phyloP scores from a whole-genome alignment of 1,284 basidiomycete genomes.

The Chondrostereum purpureum region DNA sequence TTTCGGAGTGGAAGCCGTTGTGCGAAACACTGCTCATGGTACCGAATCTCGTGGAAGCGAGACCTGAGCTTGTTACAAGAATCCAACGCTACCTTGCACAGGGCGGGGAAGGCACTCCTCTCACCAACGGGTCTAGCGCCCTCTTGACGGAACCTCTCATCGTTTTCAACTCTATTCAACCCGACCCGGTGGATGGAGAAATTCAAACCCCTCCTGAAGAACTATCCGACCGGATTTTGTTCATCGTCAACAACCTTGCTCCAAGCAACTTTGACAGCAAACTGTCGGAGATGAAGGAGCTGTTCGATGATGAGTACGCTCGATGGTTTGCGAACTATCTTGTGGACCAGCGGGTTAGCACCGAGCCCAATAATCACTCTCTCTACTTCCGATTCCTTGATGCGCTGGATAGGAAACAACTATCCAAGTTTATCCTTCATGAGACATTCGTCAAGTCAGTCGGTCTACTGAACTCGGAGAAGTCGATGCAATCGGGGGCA shows the following conservation, averaged over 20 bases:
- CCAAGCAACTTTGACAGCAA: slow-evolving; percentile 91
- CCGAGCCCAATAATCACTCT: slow-evolving; percentile 95
- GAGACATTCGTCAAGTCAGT: slow-evolving; percentile 91
- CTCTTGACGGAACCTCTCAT: slow-evolving; percentile 40
- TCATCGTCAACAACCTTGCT: slow-evolving; percentile 97
- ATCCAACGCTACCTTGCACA: slow-evolving; percentile 68
- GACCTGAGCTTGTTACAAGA: slow-evolving; percentile 77
- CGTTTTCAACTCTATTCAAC: slow-evolving; percentile 69
- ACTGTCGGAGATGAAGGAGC: slow-evolving; percentile 73
- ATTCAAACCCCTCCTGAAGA: slow-evolving; percentile 78
- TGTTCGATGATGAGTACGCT: slow-evolving; percentile 78
- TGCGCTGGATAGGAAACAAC: slow-evolving; percentile 57
- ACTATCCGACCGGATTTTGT: slow-evolving; percentile 89
- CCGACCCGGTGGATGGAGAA: slow-evolving; percentile 56
- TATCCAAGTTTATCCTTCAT: slow-evolving; percentile 80
- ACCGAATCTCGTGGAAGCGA: slow-evolving; percentile 80
- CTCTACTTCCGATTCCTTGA: slow-evolving; percentile 94
- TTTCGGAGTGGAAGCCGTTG: slow-evolving; percentile 91
- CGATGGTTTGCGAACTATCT: slow-evolving; percentile 98
- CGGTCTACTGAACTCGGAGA: slow-evolving; percentile 85
- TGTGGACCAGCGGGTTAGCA: slow-evolving; percentile 91
- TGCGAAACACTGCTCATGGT: slow-evolving; percentile 88
- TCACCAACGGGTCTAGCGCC: slow-evolving; percentile 32
- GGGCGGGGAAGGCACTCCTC: slow-evolving; percentile 34
- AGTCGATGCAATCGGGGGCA: slow-evolving; percentile 77